Evolutionary conservation across 495 filamentous ascomycete species (phyloP).

Genomic region (Penicillium coffeae): DNA sequence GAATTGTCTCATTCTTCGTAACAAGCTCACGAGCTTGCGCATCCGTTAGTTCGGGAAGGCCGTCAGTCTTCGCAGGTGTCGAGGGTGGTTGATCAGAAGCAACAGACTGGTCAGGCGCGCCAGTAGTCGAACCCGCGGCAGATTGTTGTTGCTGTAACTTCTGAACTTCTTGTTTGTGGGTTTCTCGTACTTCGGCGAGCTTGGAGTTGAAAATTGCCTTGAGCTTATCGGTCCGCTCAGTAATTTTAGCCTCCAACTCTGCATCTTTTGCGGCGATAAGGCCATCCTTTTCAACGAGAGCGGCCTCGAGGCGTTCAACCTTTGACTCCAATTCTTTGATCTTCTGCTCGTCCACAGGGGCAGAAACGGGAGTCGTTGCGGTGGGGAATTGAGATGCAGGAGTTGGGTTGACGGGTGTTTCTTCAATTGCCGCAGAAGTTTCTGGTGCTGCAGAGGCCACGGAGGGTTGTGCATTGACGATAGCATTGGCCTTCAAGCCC

Average conservation of each 20-base stretch:
- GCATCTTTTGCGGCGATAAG: conserved; percentile 34
- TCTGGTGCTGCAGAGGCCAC: conserved; percentile 5
- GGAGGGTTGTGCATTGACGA: conserved; percentile 25
- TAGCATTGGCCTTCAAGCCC: conserved; percentile 30
- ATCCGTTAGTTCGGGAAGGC: conserved; percentile 45
- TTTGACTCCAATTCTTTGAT: conserved; percentile 45
- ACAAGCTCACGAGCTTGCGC: conserved; percentile 63
- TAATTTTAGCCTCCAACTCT: conserved; percentile 54
- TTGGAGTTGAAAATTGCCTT: conserved; percentile 67
- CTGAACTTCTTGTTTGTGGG: conserved; percentile 56
- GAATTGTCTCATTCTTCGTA: conserved; percentile 59
- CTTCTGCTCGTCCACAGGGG: conserved; percentile 26
- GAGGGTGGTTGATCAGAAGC: conserved; percentile 27
- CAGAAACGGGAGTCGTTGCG: conserved; percentile 18
- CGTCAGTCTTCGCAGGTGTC: conserved; percentile 31
- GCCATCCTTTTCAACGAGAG: conserved; percentile 45
- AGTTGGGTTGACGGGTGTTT: conserved; percentile 30
- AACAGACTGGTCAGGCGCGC: conserved; percentile 25
- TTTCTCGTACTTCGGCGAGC: conserved; percentile 56
- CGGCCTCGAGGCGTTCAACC: conserved; percentile 45
- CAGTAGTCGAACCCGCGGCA: conserved; percentile 25
- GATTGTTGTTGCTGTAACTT: conserved; percentile 51
- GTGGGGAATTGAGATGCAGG: conserved; percentile 40
- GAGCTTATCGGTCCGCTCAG: conserved; percentile 66
- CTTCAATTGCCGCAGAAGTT: conserved; percentile 9